Conservation (phyloP, 352 stramenopile species). For the Phytophthora sp. region DNA sequence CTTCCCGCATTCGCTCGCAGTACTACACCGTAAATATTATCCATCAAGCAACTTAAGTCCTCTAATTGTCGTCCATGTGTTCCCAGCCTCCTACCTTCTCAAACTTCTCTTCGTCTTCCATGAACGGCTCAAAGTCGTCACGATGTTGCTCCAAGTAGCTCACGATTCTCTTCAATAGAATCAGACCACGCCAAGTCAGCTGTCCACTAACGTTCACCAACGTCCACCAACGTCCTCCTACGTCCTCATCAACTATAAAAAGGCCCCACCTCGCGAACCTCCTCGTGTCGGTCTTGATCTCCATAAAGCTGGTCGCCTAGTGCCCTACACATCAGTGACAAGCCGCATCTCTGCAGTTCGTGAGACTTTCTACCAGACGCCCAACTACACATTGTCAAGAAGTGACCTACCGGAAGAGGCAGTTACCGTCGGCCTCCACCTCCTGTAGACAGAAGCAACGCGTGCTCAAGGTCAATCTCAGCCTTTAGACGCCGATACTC, state of each 20-base stretch:
- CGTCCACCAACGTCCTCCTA: too few relatives aligned
- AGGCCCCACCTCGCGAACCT: slow-evolving; percentile 62
- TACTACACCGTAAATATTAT: slow-evolving; percentile 47
- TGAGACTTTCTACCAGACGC: too few relatives aligned
- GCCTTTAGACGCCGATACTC: too few relatives aligned
- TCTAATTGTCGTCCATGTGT: not conserved
- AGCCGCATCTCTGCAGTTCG: slow-evolving; percentile 9
- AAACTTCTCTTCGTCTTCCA: slow-evolving; percentile 89
- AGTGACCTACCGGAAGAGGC: slow-evolving; percentile 71
- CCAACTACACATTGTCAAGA: too few relatives aligned
- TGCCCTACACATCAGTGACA: slow-evolving; percentile 41
- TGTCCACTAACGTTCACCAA: too few relatives aligned
- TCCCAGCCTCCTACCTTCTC: slow-evolving; percentile 78
- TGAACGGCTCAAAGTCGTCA: slow-evolving; percentile 85
- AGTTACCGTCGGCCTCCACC: slow-evolving; percentile 84
- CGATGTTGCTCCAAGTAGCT: slow-evolving; percentile 76
- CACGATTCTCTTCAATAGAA: slow-evolving; percentile 59
- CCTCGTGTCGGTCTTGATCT: slow-evolving; percentile 67
- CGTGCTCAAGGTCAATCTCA: not conserved
- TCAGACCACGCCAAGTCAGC: not conserved
- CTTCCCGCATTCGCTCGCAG: slow-evolving; percentile 75
- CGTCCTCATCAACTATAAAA: not conserved
- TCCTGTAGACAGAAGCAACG: slow-evolving; percentile 42
- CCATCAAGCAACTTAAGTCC: not conserved
- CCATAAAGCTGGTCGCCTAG: slow-evolving; percentile 79